Evolutionary conservation across 345 rosid genomes (phyloP), one percentile per base, ranked within the genome.

Genomic region (Ceriops tagal): DNA sequence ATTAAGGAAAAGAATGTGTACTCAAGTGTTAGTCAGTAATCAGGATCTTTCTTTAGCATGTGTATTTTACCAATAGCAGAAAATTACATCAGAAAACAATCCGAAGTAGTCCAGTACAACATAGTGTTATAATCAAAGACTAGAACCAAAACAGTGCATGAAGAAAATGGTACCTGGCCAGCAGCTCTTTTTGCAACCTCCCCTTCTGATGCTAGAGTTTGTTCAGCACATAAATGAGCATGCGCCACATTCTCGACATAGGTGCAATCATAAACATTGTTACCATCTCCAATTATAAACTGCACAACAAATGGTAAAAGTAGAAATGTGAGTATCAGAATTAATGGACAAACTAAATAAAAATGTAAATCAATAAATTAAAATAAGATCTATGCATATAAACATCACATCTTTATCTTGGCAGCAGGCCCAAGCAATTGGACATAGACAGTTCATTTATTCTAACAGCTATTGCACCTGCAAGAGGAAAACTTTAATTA

Each of bases 231-330:
- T 66, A 89, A 75, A 81, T 91, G 97, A 63, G 95, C 92, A 79
- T 91, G 97, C 60, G 95, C 97, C 79, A 91, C 97, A 83, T 93
- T 93, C 80, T 88, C 97, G 62, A 89, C 98, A 67, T 84, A 91
- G 55, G 97, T 91, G 80, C 91, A 89, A 78, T 91, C 98, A 30
- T 84, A 87, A 39, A 83, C 30, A 53, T 93, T 93, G 68, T 82
- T 87, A 62, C 98, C 98, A 35, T 93, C 90, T 64, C 98, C 98
- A 64, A 93, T 87, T 58, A 93, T 88, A 85, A 89, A 91, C 98
- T 93, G 85, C 39, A 62, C 78, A 57, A 35, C 27, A 34, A 66
- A 52, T 9, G 55, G 39, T n/a, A 18, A 57, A 63, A 64, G 6
- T 8, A 28, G 56, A 27, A 49, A 68, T 43, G 27, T 27, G 19